A percentile compares a stretch with the other conserved stretches of the same genome.
Conservation (phyloP, 768 basidiomycete genomes). For the Ramaria sp. region DNA sequence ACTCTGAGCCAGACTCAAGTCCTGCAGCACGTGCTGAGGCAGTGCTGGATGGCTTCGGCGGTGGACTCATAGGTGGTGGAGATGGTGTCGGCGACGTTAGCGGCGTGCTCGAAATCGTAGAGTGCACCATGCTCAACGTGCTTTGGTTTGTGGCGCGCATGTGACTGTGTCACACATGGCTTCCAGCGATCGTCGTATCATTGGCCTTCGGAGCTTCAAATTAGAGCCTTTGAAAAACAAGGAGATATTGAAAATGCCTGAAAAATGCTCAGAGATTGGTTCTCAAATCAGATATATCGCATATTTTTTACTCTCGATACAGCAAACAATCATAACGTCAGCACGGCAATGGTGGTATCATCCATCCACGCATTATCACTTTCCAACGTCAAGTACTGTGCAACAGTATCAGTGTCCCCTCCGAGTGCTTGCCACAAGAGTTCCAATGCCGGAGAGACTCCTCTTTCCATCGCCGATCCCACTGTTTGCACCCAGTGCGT, state of each 20-base stretch:
- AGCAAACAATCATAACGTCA: constrained; percentile 28
- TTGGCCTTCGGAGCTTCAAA: not conserved
- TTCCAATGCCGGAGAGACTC: constrained; percentile 43
- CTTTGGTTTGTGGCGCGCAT: not conserved
- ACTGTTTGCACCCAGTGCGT: constrained; percentile 41
- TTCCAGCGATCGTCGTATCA: not conserved
- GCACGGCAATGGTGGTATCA: constrained; percentile 56
- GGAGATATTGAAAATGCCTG: no score
- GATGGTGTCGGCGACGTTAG: constrained; percentile 9
- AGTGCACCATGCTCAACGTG: constrained; percentile 4
- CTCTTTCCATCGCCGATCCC: constrained; percentile 16
- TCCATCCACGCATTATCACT: constrained; percentile 59
- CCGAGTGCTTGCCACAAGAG: constrained; percentile 47
- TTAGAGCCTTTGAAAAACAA: no score
- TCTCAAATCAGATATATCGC: no score
- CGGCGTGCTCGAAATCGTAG: constrained; percentile 6
- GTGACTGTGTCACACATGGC: not conserved
- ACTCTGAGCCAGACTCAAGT: constrained; percentile 61
- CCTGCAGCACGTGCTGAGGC: constrained; percentile 25
- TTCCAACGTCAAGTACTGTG: constrained; percentile 49
- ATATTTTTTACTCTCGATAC: no score
- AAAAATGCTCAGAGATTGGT: no score
- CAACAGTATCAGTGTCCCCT: constrained; percentile 44
- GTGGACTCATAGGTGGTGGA: not conserved
- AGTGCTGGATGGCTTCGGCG: constrained; percentile 15